Evolutionary conservation across 441 rosid genomes (phyloP), one percentile per base, ranked within the genome.

Genomic region (Biscutella laevigata): DNA sequence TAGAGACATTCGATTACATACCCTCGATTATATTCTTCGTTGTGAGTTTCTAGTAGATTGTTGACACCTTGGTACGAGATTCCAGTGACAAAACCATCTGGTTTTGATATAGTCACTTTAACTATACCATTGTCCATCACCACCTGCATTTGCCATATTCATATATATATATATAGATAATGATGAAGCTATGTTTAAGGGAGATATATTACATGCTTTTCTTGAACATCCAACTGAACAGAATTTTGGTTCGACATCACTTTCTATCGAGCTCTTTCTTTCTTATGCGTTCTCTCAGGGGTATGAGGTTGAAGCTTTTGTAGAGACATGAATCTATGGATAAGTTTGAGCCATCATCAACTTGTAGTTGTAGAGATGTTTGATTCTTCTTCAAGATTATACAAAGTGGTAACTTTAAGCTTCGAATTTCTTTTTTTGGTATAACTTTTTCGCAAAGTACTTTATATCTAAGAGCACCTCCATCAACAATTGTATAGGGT

Each of bases 51-150:
- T 32, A 78, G 77, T 70, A 81, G 32, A 57, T 81, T 81, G 56
- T 76, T 71, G 24, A 81, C 58, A 9, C 74, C 82, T 1, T 72
- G 62, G 50, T 75, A 77, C 50, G 67, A 45, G 21, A 81, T 59
- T 39, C 74, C 77, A 1, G 82, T 78, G 29, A 81, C 76, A 27
- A 70, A 70, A 30, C 86, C 83, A 17, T 59, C 81, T 10, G 86
- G 78, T 49, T 75, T 80, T 11, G 88, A 76, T 62, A 81, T 57
- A 6, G 78, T 76, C 11, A 78, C 61, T 74, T 67, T 61, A 25
- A 78, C 56, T 45, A 64, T 55, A 22, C 77, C 79, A 56, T 78
- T 81, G 2, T 74, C 68, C 68, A 81, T 53, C 57, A 78, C 68
- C 48, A 81, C 84, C 87, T 81, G 57, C 53, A 42, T 51, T 37